Evolutionary conservation across 2,329 filamentous ascomycete genomes (phyloP).

Genomic region (Ophiostoma ips): DNA sequence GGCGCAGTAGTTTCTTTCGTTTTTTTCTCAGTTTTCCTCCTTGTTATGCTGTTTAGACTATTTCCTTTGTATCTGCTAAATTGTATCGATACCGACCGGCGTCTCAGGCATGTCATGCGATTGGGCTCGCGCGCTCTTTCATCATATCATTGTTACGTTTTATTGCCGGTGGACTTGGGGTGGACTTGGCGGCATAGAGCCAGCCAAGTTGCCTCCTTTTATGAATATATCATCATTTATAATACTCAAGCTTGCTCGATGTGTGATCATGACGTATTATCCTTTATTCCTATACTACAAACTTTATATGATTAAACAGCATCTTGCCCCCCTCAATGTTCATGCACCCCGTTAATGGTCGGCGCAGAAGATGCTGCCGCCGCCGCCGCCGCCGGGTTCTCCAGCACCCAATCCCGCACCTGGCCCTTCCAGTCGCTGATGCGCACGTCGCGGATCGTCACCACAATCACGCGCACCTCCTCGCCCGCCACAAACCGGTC

Average conservation of each 20-base stretch:
- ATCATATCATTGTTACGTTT: background rate
- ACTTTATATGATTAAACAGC: too few species aligned
- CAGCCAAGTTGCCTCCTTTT: too few species aligned
- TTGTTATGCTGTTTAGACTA: background rate
- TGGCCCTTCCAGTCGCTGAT: constrained; percentile 94
- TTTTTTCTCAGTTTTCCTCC: background rate
- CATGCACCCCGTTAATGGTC: constrained; percentile 26
- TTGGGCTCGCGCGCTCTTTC: background rate
- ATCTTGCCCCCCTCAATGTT: too few species aligned
- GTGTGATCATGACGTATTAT: too few species aligned
- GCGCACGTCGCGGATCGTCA: constrained; percentile 69
- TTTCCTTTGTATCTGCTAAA: background rate
- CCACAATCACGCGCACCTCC: constrained; percentile 76
- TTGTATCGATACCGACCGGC: constrained; percentile 6
- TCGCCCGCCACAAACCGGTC: constrained; percentile 64
- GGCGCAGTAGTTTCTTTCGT: constrained; percentile 32
- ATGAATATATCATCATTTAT: too few species aligned
- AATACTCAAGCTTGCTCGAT: too few species aligned
- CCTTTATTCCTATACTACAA: too few species aligned
- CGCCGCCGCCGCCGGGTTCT: constrained; percentile 20
- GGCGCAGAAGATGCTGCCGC: constrained; percentile 11
- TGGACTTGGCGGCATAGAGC: too few species aligned
- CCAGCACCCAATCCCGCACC: constrained; percentile 62
- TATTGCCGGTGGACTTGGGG: too few species aligned
- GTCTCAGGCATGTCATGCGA: constrained; percentile 3